A percentile compares a stretch with the other conserved stretches of the same genome.
Evolutionary conservation across 331 rosid species (phyloP).

Genomic region (Pyracantha coccinea): DNA sequence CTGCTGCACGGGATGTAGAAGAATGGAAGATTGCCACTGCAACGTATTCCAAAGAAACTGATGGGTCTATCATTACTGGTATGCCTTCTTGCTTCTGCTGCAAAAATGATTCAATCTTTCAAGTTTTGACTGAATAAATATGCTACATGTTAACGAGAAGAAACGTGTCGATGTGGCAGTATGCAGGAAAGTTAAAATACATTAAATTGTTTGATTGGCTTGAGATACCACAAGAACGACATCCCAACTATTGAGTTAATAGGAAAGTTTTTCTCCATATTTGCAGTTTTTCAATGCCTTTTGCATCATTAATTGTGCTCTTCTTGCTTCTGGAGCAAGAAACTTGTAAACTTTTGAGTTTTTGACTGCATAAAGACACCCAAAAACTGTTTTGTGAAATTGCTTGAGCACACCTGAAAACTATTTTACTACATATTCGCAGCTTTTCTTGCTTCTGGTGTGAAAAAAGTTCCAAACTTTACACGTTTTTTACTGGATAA

Average conservation of each 20-base stretch:
- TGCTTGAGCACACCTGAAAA: neutral
- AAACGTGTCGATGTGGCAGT: too few species aligned
- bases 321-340: slow-evolving; percentile 11
- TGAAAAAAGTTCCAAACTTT: neutral
- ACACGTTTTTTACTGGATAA: neutral
- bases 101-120: neutral
- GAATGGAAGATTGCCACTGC: slow-evolving; percentile 91
- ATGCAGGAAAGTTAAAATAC: neutral
- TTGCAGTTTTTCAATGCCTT: neutral
- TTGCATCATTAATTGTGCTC: slow-evolving; percentile 51
- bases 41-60: slow-evolving; percentile 65
- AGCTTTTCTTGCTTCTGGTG: slow-evolving; percentile 1
- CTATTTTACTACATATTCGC: too few species aligned
- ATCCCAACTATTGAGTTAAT: neutral
- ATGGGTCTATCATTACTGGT: slow-evolving; percentile 79
- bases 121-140: neutral
- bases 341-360: neutral
- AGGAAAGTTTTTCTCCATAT: too few species aligned
- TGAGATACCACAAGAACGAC: neutral
- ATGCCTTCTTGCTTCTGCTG: slow-evolving; percentile 18
- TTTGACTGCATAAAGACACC: neutral
- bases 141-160: neutral
- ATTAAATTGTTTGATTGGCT: neutral
- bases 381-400: neutral
- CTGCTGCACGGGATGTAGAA: slow-evolving; percentile 34